Evolutionary conservation across 495 filamentous ascomycete genomes (phyloP).

Genomic region (Podospora australis): DNA sequence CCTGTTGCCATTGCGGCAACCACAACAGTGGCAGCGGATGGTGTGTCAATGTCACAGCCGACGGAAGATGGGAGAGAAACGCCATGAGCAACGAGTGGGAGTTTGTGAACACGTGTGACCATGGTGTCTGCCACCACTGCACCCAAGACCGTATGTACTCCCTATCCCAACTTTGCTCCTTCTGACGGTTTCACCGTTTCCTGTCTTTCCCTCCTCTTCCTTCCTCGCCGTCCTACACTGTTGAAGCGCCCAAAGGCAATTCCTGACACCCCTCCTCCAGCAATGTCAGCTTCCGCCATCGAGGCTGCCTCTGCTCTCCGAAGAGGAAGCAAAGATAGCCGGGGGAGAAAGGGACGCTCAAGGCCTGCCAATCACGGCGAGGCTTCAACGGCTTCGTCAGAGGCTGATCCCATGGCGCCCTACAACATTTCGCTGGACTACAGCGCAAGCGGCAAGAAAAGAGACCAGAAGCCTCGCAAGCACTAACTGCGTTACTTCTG

Average conservation of each 20-base stretch:
- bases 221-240: not conserved
- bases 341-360: constrained; percentile 12
- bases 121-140: constrained; percentile 37
- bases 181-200: not conserved
- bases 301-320: no score
- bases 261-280: not conserved
- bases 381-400: not conserved
- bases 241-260: not conserved
- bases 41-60: constrained; percentile 25
- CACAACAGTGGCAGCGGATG: constrained; percentile 37
- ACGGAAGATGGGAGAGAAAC: constrained; percentile 29
- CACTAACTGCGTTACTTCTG: not conserved
- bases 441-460: constrained; percentile 9
- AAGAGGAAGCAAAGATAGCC: constrained; percentile 5
- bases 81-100: constrained; percentile 27
- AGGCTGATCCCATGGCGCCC: constrained; percentile 4
- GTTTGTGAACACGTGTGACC: constrained; percentile 34
- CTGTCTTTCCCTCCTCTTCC: not conserved
- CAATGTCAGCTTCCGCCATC: no score
- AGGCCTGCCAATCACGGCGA: no score
- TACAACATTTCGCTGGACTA: constrained; percentile 20
- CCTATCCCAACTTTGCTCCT: constrained; percentile 9
- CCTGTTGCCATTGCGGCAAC: constrained; percentile 36
- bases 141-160: constrained; percentile 23
- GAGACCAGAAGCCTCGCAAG: not conserved